These are phyloP conservation scores for Inga laurina DNA, from an alignment of 306 rosid species.

Conservation along the genomic window DNA sequence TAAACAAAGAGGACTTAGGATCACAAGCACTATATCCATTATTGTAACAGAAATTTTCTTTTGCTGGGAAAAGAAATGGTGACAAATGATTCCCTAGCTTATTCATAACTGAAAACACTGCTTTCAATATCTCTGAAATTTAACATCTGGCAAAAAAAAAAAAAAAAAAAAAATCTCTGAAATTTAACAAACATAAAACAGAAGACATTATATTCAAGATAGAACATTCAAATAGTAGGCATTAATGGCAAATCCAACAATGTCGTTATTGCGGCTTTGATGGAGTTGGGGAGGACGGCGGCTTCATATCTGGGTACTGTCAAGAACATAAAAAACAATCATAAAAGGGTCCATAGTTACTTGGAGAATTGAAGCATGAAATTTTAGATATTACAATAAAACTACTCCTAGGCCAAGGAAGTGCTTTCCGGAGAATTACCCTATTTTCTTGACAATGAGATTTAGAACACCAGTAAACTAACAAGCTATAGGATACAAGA, in stretches of 20 bases:
- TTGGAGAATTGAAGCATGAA: neutral
- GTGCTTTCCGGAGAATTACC: neutral
- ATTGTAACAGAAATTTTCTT: neutral
- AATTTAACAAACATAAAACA: neutral
- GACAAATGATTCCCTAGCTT: neutral
- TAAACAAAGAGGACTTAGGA: neutral
- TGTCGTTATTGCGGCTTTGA: slow-evolving; percentile 58
- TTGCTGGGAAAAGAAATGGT: neutral
- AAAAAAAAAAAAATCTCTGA: neutral
- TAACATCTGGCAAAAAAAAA: neutral
- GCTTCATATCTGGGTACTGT: slow-evolving; percentile 89
- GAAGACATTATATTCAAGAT: slow-evolving; percentile 7
- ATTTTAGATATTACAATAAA: neutral
- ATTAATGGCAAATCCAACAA: slow-evolving; percentile 1
- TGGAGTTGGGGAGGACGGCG: slow-evolving; percentile 85
- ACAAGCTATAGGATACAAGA: neutral
- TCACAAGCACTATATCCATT: neutral
- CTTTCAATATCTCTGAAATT: neutral
- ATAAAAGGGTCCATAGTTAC: neutral
- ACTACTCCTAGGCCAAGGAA: too few relatives aligned
- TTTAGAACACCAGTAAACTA: neutral
- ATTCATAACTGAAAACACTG: neutral
- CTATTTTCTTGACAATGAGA: neutral
- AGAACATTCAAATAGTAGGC: slow-evolving; percentile 17
- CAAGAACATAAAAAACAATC: slow-evolving; percentile 8